phyloP scores from a whole-genome alignment of 177 flowering plant species.

The Vitis hybrid region DNA sequence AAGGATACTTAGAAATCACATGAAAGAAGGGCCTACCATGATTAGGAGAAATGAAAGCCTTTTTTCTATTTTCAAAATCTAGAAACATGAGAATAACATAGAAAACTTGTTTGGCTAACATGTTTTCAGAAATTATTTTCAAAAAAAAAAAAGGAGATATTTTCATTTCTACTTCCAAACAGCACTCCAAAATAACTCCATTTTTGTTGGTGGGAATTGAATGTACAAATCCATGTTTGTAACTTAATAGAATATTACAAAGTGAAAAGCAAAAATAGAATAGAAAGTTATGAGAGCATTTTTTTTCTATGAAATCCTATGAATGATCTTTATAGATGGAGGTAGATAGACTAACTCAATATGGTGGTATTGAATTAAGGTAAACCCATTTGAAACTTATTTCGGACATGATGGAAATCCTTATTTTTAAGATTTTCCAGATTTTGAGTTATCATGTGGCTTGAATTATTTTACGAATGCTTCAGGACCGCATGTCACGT shows the following conservation, averaged over 20 bases:
- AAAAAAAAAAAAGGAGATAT: too few relatives aligned
- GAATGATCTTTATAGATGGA: neutral
- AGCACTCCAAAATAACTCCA: neutral
- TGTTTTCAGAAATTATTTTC: too few relatives aligned
- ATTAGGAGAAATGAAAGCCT: too few relatives aligned
- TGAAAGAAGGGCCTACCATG: too few relatives aligned
- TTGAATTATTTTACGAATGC: neutral
- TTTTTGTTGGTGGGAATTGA: neutral
- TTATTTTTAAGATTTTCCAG: neutral
- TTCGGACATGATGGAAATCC: too few relatives aligned
- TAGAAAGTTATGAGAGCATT: neutral
- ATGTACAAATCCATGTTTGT: too few relatives aligned
- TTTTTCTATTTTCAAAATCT: too few relatives aligned
- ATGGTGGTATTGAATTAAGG: neutral
- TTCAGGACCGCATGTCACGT: conserved; percentile 86
- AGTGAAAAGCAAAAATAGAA: neutral
- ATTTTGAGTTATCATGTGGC: neutral
- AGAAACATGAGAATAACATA: too few relatives aligned
- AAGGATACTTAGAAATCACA: neutral
- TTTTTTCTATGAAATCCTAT: neutral
- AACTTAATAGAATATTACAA: too few relatives aligned
- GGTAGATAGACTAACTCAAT: neutral
- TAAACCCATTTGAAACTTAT: neutral
- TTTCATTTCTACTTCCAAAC: too few relatives aligned
- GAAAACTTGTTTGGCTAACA: too few relatives aligned